Conservation (phyloP, 148 eudicot genomes). For the Drosera capensis region DNA sequence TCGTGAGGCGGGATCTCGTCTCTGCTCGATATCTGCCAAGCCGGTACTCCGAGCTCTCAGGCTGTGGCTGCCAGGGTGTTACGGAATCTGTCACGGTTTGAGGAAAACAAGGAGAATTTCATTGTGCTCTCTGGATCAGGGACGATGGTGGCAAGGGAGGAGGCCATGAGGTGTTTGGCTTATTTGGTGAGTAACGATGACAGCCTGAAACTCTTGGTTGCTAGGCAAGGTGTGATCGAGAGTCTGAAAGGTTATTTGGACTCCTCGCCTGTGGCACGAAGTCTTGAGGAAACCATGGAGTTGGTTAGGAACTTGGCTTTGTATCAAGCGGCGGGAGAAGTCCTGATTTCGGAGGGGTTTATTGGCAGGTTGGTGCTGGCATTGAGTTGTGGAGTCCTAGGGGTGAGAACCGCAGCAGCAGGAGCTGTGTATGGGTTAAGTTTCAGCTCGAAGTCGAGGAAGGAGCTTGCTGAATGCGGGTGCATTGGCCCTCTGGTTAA, state of each 20-base stretch:
- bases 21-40: conserved; percentile 53
- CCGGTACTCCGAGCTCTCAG: conserved; percentile 67
- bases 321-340: conserved; percentile 31
- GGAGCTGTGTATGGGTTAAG: conserved; percentile 43
- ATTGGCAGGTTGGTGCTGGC: conserved; percentile 20
- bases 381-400: conserved; percentile 50
- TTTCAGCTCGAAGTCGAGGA: conserved; percentile 33
- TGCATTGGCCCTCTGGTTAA: conserved; percentile 41
- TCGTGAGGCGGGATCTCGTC: conserved; percentile 76
- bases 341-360: conserved; percentile 43
- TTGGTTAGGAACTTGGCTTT: conserved; percentile 35
- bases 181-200: conserved; percentile 42
- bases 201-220: conserved; percentile 44
- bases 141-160: conserved; percentile 52
- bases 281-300: conserved; percentile 46
- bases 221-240: conserved; percentile 61
- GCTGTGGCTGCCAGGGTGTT: conserved; percentile 65
- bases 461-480: conserved; percentile 66
- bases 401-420: conserved; percentile 58
- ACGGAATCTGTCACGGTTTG: conserved; percentile 39
- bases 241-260: conserved; percentile 60
- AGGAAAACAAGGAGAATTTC: conserved; percentile 58
- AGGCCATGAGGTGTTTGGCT: conserved; percentile 63
- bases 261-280: conserved; percentile 20
- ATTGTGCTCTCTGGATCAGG: conserved; percentile 42